These are phyloP conservation scores for Graphium sp. DNA, from an alignment of 2,329 filamentous ascomycete species.

Conservation along the genomic window DNA sequence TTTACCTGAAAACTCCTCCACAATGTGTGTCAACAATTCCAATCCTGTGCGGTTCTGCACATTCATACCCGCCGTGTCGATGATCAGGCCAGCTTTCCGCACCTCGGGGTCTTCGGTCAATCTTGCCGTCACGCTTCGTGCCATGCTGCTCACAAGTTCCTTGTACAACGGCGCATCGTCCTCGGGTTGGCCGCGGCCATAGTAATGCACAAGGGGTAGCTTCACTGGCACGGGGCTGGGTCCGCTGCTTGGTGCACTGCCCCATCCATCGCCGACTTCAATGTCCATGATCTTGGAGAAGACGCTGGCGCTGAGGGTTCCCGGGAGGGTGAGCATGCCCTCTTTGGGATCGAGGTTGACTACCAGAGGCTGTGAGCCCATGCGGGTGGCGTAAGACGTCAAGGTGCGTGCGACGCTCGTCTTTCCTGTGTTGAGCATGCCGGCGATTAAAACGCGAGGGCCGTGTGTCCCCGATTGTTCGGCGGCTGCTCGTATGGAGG, in stretches of 20 bases:
- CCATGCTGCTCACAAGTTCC: constrained; percentile 58
- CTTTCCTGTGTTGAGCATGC: constrained; percentile 66
- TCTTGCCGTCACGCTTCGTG: constrained; percentile 60
- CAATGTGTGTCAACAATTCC: constrained; percentile 66
- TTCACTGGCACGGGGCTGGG: constrained; percentile 82
- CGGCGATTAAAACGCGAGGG: constrained; percentile 72
- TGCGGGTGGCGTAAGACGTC: constrained; percentile 62
- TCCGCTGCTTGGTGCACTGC: constrained; percentile 77
- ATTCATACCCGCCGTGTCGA: constrained; percentile 64
- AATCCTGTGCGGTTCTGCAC: constrained; percentile 49
- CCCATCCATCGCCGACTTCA: constrained; percentile 65
- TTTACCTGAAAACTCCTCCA: constrained; percentile 34
- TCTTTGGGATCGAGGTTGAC: constrained; percentile 77
- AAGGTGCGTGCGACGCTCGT: constrained; percentile 64
- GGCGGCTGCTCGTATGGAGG: constrained; percentile 50
- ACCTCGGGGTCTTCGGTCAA: constrained; percentile 60
- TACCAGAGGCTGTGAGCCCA: constrained; percentile 58
- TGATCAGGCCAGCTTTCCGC: constrained; percentile 60
- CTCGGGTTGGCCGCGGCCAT: constrained; percentile 56
- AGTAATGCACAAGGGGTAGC: constrained; percentile 80
- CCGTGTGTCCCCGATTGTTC: constrained; percentile 33
- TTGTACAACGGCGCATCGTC: constrained; percentile 60
- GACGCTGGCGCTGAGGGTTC: constrained; percentile 71
- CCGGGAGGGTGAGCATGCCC: constrained; percentile 60
- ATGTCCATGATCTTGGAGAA: constrained; percentile 80